phyloP scores from a whole-genome alignment of 306 rosid genomes.

The Rubus idaeus region DNA sequence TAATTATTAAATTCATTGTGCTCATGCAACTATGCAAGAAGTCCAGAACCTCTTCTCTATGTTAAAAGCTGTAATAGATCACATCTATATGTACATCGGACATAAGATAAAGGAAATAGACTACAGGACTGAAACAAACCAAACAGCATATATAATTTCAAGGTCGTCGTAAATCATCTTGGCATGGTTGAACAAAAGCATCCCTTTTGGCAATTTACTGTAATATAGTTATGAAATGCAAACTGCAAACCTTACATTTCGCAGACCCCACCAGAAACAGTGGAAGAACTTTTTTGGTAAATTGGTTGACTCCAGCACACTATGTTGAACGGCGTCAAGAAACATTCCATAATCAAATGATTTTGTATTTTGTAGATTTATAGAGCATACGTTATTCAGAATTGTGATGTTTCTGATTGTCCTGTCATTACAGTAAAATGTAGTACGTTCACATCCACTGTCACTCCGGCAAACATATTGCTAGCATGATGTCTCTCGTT shows the following conservation, averaged over 20 bases:
- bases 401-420: neutral
- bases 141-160: too few relatives aligned
- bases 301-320: slow-evolving; percentile 4
- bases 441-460: neutral
- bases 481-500: neutral
- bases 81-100: neutral
- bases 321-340: neutral
- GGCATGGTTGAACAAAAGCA: neutral
- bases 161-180: neutral
- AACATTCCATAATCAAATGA: slow-evolving; percentile 8
- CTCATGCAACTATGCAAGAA: neutral
- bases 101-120: neutral
- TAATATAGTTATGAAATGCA: neutral
- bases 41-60: too few relatives aligned
- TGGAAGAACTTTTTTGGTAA: neutral
- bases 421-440: neutral
- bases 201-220: too few relatives aligned
- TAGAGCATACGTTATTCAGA: neutral
- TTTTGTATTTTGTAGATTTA: neutral
- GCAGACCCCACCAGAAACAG: slow-evolving; percentile 7
- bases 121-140: neutral
- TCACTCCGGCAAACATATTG: neutral
- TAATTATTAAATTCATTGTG: neutral
- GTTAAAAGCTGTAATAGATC: too few relatives aligned
- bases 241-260: slow-evolving; percentile 7